Evolutionary conservation across 345 rosid species (phyloP).

Genomic region (Acer saccharum): DNA sequence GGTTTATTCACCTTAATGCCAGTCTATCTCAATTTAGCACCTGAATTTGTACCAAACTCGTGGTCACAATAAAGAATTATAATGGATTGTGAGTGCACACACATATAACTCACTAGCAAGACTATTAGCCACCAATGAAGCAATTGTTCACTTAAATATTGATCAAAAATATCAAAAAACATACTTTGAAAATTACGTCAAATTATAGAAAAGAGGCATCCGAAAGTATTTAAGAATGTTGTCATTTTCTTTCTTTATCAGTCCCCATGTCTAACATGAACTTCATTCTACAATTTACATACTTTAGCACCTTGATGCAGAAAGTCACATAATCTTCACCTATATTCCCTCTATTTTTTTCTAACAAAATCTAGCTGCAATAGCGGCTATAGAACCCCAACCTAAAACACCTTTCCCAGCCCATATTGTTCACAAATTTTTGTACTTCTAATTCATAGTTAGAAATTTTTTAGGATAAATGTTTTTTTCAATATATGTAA

Average conservation of each 20-base stretch:
- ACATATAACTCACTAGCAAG: neutral
- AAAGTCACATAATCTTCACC: neutral
- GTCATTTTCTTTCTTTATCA: neutral
- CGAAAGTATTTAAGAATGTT: neutral
- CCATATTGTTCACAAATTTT: neutral
- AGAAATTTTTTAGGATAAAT: neutral
- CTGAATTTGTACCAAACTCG: neutral
- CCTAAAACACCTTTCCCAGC: neutral
- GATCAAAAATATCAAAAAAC: neutral
- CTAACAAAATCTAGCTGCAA: neutral
- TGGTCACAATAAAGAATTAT: neutral
- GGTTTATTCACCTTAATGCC: neutral
- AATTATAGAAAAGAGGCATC: neutral
- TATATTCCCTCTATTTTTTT: neutral
- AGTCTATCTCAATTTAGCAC: neutral
- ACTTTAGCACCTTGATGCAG: neutral
- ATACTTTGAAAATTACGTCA: neutral
- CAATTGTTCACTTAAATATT: neutral
- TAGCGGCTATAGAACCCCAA: neutral
- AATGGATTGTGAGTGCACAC: neutral
- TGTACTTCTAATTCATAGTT: neutral
- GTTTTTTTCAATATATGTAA: neutral
- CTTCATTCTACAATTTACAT: neutral
- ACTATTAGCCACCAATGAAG: neutral
- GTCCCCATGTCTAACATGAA: too few relatives aligned